Evolutionary conservation across 2,329 filamentous ascomycete species (phyloP), one percentile per base, ranked within the genome.

Genomic region (Aspergillus pseudotamarii): DNA sequence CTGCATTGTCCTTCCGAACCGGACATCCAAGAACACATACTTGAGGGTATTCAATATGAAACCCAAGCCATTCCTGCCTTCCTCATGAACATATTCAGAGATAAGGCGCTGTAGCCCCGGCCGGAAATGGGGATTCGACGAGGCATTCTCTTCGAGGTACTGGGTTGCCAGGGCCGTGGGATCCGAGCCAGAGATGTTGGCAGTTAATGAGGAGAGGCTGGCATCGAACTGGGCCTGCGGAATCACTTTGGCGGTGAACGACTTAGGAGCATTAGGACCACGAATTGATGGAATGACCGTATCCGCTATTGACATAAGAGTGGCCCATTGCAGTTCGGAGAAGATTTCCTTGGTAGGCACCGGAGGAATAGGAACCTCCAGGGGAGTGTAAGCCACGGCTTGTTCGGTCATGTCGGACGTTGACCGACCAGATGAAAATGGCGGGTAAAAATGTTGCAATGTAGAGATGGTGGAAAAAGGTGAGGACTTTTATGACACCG

Each of bases 321-420:
- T 87, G 34, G 77, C 80, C 87, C 87, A 89, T 80, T 89, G 87
- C 2, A 78, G 72, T 14, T 82, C 74, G 2, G 81, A 84, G 67
- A 88, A 81, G 56, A 85, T 78, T 56, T 84, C 79, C 14, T 79
- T 75, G 19, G 84, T 79, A 1, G 76, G 71, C 3, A 80, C 75
- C 1, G 84, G 82, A 30, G 84, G 81, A 11, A 86, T 72, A 58
- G 84, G 81, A 45, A 76, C 74, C n/a, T 78, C 77, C 64, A 78
- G 62, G 12, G 80, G 77, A 23, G 69, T 68, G 63, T 74, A 74
- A 5, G 65, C 57, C 28, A 65, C 57, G 32, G 66, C 53, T 56
- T 66, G 63, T 46, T 69, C 68, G 10, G 66, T 58, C 73, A 75
- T 74, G 36, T 43, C 59, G 48, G 28, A 43, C 8, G 34, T 21